Base-by-base conservation (phyloP, 306 rosid genomes). In the Sphenostylis stenocarpa region DNA sequence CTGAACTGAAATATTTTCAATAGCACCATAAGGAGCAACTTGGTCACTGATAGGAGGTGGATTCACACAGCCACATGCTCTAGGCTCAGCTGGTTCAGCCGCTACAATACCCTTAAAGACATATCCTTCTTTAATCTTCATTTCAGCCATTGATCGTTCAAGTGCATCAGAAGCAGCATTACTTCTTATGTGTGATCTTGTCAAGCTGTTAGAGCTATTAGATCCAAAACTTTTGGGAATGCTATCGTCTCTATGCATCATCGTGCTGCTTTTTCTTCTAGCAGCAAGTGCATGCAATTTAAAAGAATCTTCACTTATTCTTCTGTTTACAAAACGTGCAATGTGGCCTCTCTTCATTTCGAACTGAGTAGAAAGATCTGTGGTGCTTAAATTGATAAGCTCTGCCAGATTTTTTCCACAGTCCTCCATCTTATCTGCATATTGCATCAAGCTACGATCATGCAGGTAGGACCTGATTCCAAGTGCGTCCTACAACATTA, bases 341-440 rank as follows among this genome's bases (percentile, higher is more conserved):
- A 91, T 65, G 67, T 94, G 98, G 52, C 94, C 96, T 81, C 98
- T 84, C 78, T 91, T 94, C 96, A 94, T 91, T 41, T 74, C 85
- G 56, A 91, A 88, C 47, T 85, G 89, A 10, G 87, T 53, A 57
- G 77, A 58, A 36, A 88, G 93, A 82, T 85, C 89, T 3, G 29
- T 72, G 2, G 80, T 51, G 33, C 84, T 87, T 53, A 87, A 36
- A 80, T 72, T 83, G 16, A 90, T 83, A 79, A 92, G 81, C 82
- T 90, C 95, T 8, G 84, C 75, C 36, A 91, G 81, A 73, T 65
- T 36, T 82, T 82, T 85, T 34, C 82, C 85, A 23, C 88, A 71
- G 23, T 74, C 75, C 78, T 92, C 98, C 39, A 92, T 75, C 83
- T 80, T 88, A 36, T 91, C 87, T 52, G 90, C 98, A 76, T 91